Conservation (phyloP, 352 stramenopile genomes). For the Globisporangium spiculum region DNA sequence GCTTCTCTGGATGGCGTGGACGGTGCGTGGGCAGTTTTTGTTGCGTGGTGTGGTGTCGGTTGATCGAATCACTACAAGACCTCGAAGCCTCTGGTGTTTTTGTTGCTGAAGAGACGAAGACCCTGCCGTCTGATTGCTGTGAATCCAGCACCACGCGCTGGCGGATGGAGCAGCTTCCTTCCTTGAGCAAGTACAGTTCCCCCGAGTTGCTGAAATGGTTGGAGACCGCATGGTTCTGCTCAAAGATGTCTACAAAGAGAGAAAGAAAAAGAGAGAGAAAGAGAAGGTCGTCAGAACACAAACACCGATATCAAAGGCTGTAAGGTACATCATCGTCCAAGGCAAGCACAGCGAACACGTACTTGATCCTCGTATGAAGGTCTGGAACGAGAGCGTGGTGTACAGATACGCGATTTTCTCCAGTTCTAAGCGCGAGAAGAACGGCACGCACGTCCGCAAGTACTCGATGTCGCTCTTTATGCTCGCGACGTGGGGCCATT, state of each 20-base stretch:
- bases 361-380: conserved; percentile 41
- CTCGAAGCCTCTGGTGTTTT: not conserved
- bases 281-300: not conserved
- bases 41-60: not conserved
- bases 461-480: conserved; percentile 48
- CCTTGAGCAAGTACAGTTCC: conserved; percentile 48
- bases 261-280: too few relatives aligned
- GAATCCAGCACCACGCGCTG: conserved; percentile 22
- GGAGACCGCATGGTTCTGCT: conserved; percentile 4
- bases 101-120: not conserved
- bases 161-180: conserved; percentile 49
- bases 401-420: conserved; percentile 63
- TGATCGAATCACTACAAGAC: not conserved
- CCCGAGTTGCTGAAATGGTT: conserved; percentile 2
- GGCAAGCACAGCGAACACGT: conserved; percentile 12
- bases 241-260: conserved; percentile 34
- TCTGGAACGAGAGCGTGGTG: conserved; percentile 45
- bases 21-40: not conserved
- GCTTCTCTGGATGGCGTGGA: conserved; percentile 5
- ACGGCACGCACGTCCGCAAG: conserved; percentile 34
- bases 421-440: conserved; percentile 43
- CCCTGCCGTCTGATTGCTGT: not conserved
- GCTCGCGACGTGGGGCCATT: conserved; percentile 35
- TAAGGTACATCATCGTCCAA: too few relatives aligned
- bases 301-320: not conserved